Conservation (phyloP, 495 filamentous ascomycete species). For the Articulospora tetracladia region DNA sequence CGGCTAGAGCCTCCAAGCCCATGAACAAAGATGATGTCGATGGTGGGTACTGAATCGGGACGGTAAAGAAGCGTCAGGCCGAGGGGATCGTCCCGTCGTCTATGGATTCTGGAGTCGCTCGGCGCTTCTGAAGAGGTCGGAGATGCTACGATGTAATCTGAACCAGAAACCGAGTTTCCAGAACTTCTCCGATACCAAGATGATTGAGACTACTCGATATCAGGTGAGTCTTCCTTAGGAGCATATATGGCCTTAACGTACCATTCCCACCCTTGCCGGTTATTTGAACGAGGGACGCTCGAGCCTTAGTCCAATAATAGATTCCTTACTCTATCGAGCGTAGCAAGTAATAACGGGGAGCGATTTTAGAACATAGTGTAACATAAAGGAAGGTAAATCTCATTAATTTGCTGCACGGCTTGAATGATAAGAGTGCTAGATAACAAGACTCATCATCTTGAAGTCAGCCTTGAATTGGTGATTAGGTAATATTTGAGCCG, state of each 20-base stretch:
- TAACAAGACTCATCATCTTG: slow-evolving; percentile 2
- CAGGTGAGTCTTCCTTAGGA: neutral
- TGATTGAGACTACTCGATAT: slow-evolving; percentile 5
- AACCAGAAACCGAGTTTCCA: neutral
- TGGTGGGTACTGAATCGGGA: neutral
- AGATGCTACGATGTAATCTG: neutral
- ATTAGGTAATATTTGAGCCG: neutral
- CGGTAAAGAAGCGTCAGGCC: neutral
- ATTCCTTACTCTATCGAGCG: neutral
- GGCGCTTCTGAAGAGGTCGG: neutral
- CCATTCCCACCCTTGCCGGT: slow-evolving; percentile 1
- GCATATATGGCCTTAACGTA: neutral
- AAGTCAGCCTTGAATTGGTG: neutral
- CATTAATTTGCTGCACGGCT: neutral
- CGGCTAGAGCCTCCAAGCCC: neutral
- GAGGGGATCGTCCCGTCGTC: neutral
- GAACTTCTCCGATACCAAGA: slow-evolving; percentile 1
- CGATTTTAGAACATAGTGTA: neutral
- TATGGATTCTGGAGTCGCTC: neutral
- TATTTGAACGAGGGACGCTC: neutral
- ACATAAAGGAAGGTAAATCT: neutral
- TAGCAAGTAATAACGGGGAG: neutral
- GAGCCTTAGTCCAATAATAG: neutral
- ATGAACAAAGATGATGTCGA: neutral
- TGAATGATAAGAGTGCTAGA: neutral